Percentiles rank a stretch among this genome's conserved stretches.
Evolutionary conservation across 2,329 filamentous ascomycete genomes (phyloP).

Genomic region (Hirsutella thompsonii): DNA sequence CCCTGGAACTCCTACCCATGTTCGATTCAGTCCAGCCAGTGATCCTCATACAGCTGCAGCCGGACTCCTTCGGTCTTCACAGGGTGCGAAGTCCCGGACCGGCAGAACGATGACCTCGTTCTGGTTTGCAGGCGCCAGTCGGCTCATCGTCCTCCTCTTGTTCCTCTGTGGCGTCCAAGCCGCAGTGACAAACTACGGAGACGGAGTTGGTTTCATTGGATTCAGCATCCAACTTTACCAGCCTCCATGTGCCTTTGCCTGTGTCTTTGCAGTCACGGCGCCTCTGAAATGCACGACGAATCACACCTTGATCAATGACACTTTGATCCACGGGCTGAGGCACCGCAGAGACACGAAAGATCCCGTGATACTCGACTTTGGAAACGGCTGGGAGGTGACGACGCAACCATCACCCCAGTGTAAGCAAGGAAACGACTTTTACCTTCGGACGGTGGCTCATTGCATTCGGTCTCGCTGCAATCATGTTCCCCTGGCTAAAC

Average conservation of each 20-base stretch:
- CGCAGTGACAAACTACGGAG: neutral
- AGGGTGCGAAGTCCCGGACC: too few species aligned
- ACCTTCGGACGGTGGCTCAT: slow-evolving; percentile 8
- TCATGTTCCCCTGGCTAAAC: neutral
- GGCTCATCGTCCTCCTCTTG: neutral
- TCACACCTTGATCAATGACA: too few species aligned
- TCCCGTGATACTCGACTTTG: neutral
- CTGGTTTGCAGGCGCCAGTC: too few species aligned
- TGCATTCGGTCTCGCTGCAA: slow-evolving; percentile 7
- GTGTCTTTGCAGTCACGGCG: slow-evolving; percentile 25
- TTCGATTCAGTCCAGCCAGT: too few species aligned
- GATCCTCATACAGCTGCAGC: too few species aligned
- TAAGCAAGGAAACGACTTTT: slow-evolving; percentile 8
- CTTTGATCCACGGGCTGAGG: too few species aligned
- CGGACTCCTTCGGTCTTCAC: too few species aligned
- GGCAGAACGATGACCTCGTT: too few species aligned
- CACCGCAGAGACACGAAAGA: too few species aligned
- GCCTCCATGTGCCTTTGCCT: slow-evolving; percentile 48
- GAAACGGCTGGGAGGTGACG: slow-evolving; percentile 1
- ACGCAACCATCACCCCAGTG: slow-evolving; percentile 3
- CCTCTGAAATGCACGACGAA: slow-evolving; percentile 1
- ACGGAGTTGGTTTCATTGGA: slow-evolving; percentile 11
- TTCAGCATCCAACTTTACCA: slow-evolving; percentile 43
- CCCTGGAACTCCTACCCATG: too few species aligned
- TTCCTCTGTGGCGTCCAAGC: neutral